Conservation (phyloP, 495 filamentous ascomycete genomes). For the Pseudevernia furfuracea region DNA sequence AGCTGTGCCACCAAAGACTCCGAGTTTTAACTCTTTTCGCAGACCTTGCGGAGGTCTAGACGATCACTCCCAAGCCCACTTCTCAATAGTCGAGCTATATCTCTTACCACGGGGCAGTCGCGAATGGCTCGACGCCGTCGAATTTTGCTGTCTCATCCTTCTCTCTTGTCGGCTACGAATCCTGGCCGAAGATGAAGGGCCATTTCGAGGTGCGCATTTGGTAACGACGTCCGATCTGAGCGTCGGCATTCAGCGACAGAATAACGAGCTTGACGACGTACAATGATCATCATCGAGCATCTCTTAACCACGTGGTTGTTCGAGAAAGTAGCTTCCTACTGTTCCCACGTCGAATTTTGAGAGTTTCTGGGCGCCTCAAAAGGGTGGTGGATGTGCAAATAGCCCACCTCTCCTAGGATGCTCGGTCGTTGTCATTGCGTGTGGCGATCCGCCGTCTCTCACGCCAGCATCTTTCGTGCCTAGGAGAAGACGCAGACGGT, state of each 20-base stretch:
- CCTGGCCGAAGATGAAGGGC: background rate
- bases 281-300: background rate
- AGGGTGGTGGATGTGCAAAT: constrained; percentile 28
- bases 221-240: background rate
- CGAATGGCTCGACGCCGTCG: background rate
- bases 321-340: background rate
- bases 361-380: constrained; percentile 25
- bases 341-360: background rate
- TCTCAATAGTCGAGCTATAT: background rate
- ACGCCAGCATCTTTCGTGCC: too few relatives aligned
- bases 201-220: background rate
- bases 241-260: background rate
- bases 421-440: too few relatives aligned
- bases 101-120: background rate
- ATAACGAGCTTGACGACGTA: background rate
- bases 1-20: background rate
- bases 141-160: background rate
- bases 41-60: background rate
- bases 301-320: background rate
- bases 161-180: too few relatives aligned
- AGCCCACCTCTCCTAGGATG: background rate
- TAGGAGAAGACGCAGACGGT: too few relatives aligned
- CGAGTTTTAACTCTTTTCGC: background rate
- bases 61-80: too few relatives aligned
- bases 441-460: too few relatives aligned